Evolutionary conservation across 2,329 filamentous ascomycete genomes (phyloP).

Genomic region (Claviceps fusiformis): DNA sequence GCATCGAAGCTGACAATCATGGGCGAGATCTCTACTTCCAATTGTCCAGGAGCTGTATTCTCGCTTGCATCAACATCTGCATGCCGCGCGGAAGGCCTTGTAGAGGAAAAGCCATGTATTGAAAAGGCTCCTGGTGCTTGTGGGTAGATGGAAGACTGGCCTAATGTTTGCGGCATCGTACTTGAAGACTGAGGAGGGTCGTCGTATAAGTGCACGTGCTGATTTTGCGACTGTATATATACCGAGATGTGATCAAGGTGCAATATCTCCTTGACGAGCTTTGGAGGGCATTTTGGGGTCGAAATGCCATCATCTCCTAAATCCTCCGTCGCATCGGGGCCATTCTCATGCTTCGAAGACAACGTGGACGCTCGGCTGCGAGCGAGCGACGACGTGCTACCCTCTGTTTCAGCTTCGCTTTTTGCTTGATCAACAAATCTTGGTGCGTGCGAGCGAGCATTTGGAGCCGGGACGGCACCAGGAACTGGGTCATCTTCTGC

Average conservation of each 20-base stretch:
- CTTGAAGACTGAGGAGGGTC: slow-evolving; percentile 15
- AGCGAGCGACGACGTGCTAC: slow-evolving; percentile 16
- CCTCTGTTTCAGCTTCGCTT: slow-evolving; percentile 9
- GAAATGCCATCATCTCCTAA: slow-evolving; percentile 14
- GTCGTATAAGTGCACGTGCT: slow-evolving; percentile 26
- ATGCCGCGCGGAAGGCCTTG: background rate
- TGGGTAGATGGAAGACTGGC: slow-evolving; percentile 26
- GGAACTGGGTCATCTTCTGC: background rate
- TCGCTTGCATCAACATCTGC: background rate
- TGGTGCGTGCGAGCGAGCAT: background rate
- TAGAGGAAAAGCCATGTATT: slow-evolving; percentile 12
- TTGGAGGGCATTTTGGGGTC: slow-evolving; percentile 39
- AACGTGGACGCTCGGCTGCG: slow-evolving; percentile 13
- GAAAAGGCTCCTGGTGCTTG: slow-evolving; percentile 51
- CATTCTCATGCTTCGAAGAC: background rate
- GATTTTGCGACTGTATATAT: slow-evolving; percentile 38
- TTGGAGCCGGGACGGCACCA: background rate
- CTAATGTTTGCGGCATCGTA: slow-evolving; percentile 18
- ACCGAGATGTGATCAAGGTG: slow-evolving; percentile 37
- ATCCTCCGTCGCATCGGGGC: background rate
- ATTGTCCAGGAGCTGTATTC: background rate
- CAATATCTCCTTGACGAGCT: slow-evolving; percentile 42
- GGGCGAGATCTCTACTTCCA: slow-evolving; percentile 40
- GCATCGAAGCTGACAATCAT: slow-evolving; percentile 40
- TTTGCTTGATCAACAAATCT: background rate